Conservation (phyloP, 192 early-diverging fungal genomes). For the Allomyces javanicus region DNA sequence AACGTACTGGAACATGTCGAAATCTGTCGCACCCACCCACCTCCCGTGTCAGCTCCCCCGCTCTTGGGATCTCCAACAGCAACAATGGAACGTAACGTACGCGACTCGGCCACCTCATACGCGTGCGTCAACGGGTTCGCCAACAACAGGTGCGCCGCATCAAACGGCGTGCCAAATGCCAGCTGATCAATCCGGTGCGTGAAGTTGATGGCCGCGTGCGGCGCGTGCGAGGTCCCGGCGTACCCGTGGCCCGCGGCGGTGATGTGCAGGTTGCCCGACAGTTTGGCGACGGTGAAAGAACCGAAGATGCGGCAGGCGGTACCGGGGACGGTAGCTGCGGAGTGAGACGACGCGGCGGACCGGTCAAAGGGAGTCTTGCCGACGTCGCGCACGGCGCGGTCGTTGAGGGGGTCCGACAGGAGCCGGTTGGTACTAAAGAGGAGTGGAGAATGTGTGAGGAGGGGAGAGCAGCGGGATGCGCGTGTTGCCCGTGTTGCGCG, state of each 20-base stretch:
- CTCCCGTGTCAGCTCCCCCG: not conserved
- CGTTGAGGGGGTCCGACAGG: not conserved
- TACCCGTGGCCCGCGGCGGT: conserved; percentile 83
- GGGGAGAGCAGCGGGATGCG: not conserved
- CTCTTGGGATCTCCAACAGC: not conserved
- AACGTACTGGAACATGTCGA: conserved; percentile 60
- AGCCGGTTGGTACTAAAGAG: not conserved
- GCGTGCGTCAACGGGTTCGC: conserved; percentile 74
- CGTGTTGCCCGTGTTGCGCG: not conserved
- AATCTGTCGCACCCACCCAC: conserved; percentile 14
- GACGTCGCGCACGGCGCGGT: not conserved
- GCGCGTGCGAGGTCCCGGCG: conserved; percentile 30
- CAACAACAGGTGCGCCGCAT: conserved; percentile 23
- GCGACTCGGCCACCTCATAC: conserved; percentile 34
- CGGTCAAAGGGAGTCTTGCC: not conserved
- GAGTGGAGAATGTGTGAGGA: not conserved
- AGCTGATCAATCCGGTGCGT: conserved; percentile 82
- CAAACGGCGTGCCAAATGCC: conserved; percentile 74
- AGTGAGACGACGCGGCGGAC: not conserved
- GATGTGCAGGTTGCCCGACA: conserved; percentile 76
- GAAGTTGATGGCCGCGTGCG: conserved; percentile 60
- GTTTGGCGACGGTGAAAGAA: conserved; percentile 50
- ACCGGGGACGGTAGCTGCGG: conserved; percentile 9
- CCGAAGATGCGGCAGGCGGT: conserved; percentile 59
- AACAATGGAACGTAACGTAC: conserved; percentile 15